Evolutionary conservation across 2,329 filamentous ascomycete species (phyloP).

Genomic region (Trichoderma lentiforme): DNA sequence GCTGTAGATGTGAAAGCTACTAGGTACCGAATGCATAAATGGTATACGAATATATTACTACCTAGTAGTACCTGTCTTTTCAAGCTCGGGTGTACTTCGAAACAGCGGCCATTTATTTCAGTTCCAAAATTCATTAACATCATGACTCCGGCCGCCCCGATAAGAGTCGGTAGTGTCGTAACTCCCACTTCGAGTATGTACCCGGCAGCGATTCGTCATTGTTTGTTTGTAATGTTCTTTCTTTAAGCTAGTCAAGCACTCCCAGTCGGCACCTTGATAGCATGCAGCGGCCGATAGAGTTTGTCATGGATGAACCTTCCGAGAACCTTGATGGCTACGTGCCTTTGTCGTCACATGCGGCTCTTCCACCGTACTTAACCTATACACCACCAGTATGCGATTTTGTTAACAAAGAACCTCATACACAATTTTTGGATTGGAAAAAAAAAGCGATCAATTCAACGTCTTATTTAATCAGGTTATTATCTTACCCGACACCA

Average conservation of each 20-base stretch:
- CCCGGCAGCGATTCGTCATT: not conserved
- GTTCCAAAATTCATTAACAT: not conserved
- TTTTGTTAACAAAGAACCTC: not conserved
- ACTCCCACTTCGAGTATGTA: not conserved
- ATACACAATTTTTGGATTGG: not conserved
- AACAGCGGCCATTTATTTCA: not conserved
- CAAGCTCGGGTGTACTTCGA: not conserved
- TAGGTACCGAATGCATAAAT: no score
- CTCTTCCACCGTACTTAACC: not conserved
- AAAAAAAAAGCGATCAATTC: not conserved
- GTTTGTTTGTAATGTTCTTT: not conserved
- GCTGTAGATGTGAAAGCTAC: not conserved
- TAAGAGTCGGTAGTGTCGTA: not conserved
- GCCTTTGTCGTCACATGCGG: not conserved
- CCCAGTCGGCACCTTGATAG: not conserved
- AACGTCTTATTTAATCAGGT: not conserved
- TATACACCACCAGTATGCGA: not conserved
- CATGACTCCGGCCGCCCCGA: not conserved
- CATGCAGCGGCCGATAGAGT: not conserved
- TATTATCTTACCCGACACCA: constrained; percentile 1
- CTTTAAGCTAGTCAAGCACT: not conserved
- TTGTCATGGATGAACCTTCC: not conserved
- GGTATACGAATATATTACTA: no score
- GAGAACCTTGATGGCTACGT: constrained; percentile 9
- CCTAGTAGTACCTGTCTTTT: not conserved